phyloP scores from a whole-genome alignment of 768 basidiomycete genomes.

The Termitomyces sp. region DNA sequence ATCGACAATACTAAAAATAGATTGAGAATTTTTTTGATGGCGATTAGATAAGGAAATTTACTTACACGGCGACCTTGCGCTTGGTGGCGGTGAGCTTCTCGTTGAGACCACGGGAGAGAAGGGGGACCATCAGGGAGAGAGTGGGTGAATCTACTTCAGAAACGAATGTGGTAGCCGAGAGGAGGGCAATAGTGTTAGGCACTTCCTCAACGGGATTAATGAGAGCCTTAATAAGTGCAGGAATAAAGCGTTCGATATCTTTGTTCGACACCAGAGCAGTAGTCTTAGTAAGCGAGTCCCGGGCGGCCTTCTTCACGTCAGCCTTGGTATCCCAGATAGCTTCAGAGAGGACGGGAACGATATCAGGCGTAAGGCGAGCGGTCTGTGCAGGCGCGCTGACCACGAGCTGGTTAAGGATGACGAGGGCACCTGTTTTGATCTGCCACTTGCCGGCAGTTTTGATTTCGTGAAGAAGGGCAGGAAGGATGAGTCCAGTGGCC shows the following conservation, averaged over 20 bases:
- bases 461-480: constrained; percentile 87
- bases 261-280: constrained; percentile 96
- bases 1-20: constrained; percentile 73
- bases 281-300: constrained; percentile 90
- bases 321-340: constrained; percentile 99
- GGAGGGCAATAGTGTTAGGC: constrained; percentile 88
- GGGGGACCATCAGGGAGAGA: constrained; percentile 96
- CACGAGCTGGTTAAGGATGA: constrained; percentile 84
- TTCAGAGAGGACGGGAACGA: constrained; percentile 90
- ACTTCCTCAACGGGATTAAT: constrained; percentile 99
- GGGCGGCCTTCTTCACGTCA: constrained; percentile 98
- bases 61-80: constrained; percentile 95
- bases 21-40: constrained; percentile 9
- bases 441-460: constrained; percentile 98
- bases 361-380: constrained; percentile 88
- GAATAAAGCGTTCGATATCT: constrained; percentile 96
- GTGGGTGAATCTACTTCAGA: constrained; percentile 97
- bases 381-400: constrained; percentile 77
- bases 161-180: constrained; percentile 99
- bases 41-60: constrained; percentile 20
- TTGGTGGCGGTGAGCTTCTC: constrained; percentile 96
- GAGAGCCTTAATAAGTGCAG: constrained; percentile 94
- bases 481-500: constrained; percentile 80
- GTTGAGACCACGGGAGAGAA: constrained; percentile 86
- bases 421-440: constrained; percentile 85